These are phyloP conservation scores for Massarina eburnea DNA, from an alignment of 2,329 filamentous ascomycete species.

Conservation along the genomic window DNA sequence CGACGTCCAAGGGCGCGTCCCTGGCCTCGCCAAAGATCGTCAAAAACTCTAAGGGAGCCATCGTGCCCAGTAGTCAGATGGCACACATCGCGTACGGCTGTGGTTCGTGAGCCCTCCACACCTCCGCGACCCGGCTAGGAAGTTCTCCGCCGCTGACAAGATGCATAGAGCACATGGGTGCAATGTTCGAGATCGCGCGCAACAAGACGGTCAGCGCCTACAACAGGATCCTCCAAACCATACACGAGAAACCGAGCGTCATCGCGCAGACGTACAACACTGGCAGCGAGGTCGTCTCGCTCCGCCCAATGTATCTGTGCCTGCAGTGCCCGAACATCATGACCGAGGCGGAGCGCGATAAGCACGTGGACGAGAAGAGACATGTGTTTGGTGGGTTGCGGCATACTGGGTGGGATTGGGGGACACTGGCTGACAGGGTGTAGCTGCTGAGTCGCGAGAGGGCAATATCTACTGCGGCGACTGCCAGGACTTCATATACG, in stretches of 20 bases:
- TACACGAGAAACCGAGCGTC: conserved; percentile 68
- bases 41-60: conserved; percentile 46
- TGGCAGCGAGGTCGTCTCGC: conserved; percentile 58
- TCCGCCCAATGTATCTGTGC: conserved; percentile 59
- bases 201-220: conserved; percentile 72
- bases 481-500: conserved; percentile 81
- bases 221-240: conserved; percentile 68
- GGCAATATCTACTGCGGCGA: conserved; percentile 78
- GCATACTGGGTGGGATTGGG: conserved; percentile 4
- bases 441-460: conserved; percentile 76
- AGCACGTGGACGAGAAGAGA: conserved; percentile 68
- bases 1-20: conserved; percentile 42
- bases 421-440: conserved; percentile 19
- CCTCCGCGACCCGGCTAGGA: neutral
- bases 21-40: conserved; percentile 48
- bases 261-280: conserved; percentile 67
- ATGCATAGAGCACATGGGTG: conserved; percentile 68
- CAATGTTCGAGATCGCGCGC: conserved; percentile 66
- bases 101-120: conserved; percentile 42
- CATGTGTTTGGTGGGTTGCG: conserved; percentile 70
- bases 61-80: conserved; percentile 42
- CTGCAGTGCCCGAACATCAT: conserved; percentile 68
- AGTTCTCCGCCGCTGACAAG: conserved; percentile 20
- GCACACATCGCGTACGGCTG: conserved; percentile 47
- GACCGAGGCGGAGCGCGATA: conserved; percentile 64